Percentiles rank a stretch among this genome's conserved stretches.
Evolutionary conservation across 805 yeast species (phyloP).

Genomic region (Jamesozyma piceae): DNA sequence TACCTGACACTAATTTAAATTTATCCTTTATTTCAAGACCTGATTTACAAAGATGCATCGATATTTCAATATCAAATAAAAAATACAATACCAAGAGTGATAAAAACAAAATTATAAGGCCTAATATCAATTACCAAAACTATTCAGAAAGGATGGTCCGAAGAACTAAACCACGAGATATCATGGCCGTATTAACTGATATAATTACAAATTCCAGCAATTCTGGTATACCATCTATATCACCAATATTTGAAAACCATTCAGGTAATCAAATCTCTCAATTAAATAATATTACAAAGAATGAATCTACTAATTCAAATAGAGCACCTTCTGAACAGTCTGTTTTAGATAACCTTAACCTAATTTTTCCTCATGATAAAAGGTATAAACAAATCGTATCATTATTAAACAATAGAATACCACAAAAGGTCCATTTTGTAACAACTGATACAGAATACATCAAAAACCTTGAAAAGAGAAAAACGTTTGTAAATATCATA

Average conservation of each 20-base stretch:
- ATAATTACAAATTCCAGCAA: constrained; percentile 36
- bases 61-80: background rate
- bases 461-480: constrained; percentile 41
- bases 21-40: constrained; percentile 57
- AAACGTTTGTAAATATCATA: constrained; percentile 49
- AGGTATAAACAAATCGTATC: constrained; percentile 70
- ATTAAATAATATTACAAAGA: constrained; percentile 6
- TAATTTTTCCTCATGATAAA: constrained; percentile 69
- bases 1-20: constrained; percentile 38
- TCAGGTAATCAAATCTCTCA: constrained; percentile 2
- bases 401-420: constrained; percentile 37
- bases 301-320: background rate
- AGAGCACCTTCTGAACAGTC: background rate
- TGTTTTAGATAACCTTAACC: constrained; percentile 14
- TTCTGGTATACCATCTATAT: constrained; percentile 23
- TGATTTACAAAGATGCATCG: constrained; percentile 38
- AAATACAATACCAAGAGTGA: background rate
- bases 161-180: constrained; percentile 9
- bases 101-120: background rate
- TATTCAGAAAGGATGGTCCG: background rate
- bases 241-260: constrained; percentile 22
- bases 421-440: constrained; percentile 17
- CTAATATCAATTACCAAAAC: background rate
- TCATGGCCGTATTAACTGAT: constrained; percentile 18
- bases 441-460: constrained; percentile 47